phyloP scores from a whole-genome alignment of 2,329 filamentous ascomycete genomes.

The Chaetomium strumarium region DNA sequence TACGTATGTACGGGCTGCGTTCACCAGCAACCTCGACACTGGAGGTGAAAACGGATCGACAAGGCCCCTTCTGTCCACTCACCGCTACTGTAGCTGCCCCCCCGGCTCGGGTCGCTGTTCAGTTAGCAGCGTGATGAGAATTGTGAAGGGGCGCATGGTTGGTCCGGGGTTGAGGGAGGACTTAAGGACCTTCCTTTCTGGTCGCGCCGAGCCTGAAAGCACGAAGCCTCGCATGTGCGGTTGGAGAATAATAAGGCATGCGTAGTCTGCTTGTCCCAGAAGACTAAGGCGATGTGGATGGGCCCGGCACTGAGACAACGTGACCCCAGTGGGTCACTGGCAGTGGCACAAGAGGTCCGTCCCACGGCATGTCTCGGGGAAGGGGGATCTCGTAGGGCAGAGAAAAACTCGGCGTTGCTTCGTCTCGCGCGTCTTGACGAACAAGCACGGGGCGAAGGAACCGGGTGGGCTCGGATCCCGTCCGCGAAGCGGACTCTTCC shows the following conservation, averaged over 20 bases:
- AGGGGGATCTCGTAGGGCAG: slow-evolving; percentile 9
- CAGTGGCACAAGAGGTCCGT: neutral
- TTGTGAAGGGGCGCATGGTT: slow-evolving; percentile 9
- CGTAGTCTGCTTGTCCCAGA: neutral
- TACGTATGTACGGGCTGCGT: neutral
- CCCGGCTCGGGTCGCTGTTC: neutral
- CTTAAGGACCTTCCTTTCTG: slow-evolving; percentile 24
- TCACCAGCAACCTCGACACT: neutral
- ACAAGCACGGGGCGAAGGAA: neutral
- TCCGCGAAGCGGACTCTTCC: slow-evolving; percentile 2
- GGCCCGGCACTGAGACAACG: neutral
- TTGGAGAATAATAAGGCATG: neutral
- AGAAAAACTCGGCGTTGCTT: slow-evolving; percentile 7
- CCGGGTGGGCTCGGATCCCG: neutral
- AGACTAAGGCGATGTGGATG: neutral
- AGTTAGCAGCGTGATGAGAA: slow-evolving; percentile 3
- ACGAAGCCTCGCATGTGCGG: slow-evolving; percentile 5
- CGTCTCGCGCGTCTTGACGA: neutral
- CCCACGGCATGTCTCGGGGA: slow-evolving; percentile 9
- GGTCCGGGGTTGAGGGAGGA: neutral
- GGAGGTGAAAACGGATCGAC: neutral
- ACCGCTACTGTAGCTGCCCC: slow-evolving; percentile 15
- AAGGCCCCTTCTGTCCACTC: slow-evolving; percentile 3
- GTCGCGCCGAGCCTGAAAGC: slow-evolving; percentile 16
- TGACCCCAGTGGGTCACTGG: slow-evolving; percentile 4